Conservation (phyloP, 164 flowering plant species). For the Chimonanthus salicifolius region DNA sequence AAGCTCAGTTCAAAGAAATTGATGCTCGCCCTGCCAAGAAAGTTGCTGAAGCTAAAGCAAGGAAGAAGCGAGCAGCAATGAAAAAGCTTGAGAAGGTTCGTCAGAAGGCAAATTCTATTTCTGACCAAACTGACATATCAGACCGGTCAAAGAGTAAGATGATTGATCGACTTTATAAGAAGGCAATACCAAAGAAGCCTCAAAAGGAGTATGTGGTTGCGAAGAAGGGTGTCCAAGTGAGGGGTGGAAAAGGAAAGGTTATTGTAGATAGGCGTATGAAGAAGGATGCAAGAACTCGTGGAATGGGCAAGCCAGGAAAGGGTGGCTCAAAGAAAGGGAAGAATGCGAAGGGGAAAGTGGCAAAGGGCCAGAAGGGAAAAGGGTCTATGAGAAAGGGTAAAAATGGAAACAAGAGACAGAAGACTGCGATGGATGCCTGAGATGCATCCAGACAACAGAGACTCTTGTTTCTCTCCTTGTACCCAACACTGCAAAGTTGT, state of each 20-base stretch:
- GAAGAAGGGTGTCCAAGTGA: conserved; percentile 92
- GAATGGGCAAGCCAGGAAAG: conserved; percentile 48
- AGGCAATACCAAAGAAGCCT: conserved; percentile 69
- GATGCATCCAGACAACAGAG: neutral
- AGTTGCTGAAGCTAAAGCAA: conserved; percentile 83
- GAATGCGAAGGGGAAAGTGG: conserved; percentile 22
- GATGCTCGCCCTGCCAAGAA: conserved; percentile 94
- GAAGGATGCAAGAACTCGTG: conserved; percentile 60
- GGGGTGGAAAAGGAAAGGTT: conserved; percentile 74
- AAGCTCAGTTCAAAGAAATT: conserved; percentile 79
- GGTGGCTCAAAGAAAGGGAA: conserved; percentile 50
- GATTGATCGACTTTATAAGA: conserved; percentile 78
- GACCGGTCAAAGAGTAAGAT: conserved; percentile 73
- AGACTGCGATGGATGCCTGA: conserved; percentile 2
- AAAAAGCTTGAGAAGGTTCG: conserved; percentile 80
- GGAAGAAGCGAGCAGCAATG: conserved; percentile 78
- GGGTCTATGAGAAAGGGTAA: conserved; percentile 30
- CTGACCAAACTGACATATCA: conserved; percentile 72
- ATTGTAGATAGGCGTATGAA: conserved; percentile 90
- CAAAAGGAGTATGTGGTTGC: conserved; percentile 86
- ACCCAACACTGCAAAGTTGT: no score
- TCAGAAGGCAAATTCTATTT: conserved; percentile 73
- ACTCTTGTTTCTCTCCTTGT: neutral
- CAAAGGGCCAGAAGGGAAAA: conserved; percentile 36
- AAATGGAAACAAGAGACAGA: neutral